Conservation (phyloP, 1,139 yeast genomes). For the Candida frijolesensis region DNA sequence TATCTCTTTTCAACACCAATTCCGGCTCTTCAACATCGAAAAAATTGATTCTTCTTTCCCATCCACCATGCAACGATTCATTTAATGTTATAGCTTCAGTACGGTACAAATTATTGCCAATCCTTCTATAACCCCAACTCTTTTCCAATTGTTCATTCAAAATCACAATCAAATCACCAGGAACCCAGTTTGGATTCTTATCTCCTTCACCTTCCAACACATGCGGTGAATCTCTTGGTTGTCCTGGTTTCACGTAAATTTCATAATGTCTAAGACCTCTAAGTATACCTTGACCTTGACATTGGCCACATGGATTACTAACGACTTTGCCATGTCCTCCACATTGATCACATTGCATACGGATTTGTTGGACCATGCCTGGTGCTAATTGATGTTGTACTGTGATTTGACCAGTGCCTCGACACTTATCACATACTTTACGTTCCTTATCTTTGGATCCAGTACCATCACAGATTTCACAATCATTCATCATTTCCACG, state of each 20-base stretch:
- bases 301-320: conserved; percentile 61
- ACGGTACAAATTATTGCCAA: conserved; percentile 72
- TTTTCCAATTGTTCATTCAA: conserved; percentile 54
- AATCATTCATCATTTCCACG: conserved; percentile 72
- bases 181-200: conserved; percentile 73
- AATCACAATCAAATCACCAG: conserved; percentile 75
- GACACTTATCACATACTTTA: conserved; percentile 66
- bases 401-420: conserved; percentile 72
- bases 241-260: conserved; percentile 71
- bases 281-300: conserved; percentile 71
- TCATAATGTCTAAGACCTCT: conserved; percentile 59
- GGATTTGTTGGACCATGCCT: conserved; percentile 86
- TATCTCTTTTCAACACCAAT: conserved; percentile 48
- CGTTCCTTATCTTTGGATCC: conserved; percentile 81
- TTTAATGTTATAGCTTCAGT: conserved; percentile 73
- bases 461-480: conserved; percentile 77
- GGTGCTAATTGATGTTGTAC: conserved; percentile 81
- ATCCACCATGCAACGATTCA: conserved; percentile 79
- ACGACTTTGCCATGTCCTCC: conserved; percentile 74
- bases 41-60: conserved; percentile 68
- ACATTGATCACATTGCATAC: conserved; percentile 78
- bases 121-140: conserved; percentile 85
- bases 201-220: conserved; percentile 79
- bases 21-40: conserved; percentile 27
- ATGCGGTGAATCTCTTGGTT: conserved; percentile 59